Evolutionary conservation across 306 rosid species (phyloP).

Genomic region (Casuarina cunninghamiana): DNA sequence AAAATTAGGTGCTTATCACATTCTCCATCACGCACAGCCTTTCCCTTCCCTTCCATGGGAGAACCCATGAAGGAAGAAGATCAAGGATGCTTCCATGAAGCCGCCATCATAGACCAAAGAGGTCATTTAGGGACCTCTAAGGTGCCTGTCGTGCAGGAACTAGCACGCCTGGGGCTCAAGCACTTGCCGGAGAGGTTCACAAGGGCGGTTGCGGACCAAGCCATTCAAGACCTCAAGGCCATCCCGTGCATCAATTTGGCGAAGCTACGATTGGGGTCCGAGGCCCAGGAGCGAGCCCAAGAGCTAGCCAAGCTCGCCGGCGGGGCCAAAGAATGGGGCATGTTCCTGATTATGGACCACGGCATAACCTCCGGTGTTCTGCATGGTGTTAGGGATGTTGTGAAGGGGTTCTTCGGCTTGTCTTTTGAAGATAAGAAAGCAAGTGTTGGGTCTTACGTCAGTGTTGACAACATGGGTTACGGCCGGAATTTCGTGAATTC

Average conservation of each 20-base stretch:
- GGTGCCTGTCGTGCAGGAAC: conserved; percentile 20
- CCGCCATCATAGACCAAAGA: neutral
- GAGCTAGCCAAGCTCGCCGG: conserved; percentile 16
- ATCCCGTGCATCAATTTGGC: conserved; percentile 10
- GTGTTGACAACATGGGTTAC: conserved; percentile 17
- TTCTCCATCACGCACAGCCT: neutral
- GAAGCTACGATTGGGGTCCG: neutral
- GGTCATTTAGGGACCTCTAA: neutral
- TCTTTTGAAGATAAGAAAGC: conserved; percentile 16
- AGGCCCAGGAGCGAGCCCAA: neutral
- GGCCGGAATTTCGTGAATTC: conserved; percentile 18
- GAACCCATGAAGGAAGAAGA: neutral
- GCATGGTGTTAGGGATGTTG: conserved; percentile 1
- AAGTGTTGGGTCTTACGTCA: conserved; percentile 6
- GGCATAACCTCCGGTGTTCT: neutral
- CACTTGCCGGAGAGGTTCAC: neutral
- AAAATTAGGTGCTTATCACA: no score
- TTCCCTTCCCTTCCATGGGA: neutral
- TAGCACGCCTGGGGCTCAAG: conserved; percentile 12
- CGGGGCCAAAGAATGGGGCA: neutral
- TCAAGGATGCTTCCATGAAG: conserved; percentile 3
- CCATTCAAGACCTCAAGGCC: neutral
- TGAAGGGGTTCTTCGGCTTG: conserved; percentile 14
- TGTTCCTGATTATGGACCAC: conserved; percentile 3
- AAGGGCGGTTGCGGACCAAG: neutral